phyloP scores from a whole-genome alignment of 2,329 filamentous ascomycete genomes.

The Colletotrichum sp. region DNA sequence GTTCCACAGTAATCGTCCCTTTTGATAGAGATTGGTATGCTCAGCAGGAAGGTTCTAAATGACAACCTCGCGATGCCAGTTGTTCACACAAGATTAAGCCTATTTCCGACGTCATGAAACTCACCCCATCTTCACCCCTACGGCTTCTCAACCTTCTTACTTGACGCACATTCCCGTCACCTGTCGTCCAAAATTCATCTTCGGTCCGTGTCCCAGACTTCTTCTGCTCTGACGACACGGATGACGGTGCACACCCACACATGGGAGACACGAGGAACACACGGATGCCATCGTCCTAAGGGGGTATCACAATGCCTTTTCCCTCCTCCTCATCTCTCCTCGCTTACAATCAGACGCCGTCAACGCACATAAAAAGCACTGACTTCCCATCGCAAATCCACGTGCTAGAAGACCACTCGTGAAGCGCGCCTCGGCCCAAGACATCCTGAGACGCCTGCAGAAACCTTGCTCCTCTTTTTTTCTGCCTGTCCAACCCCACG shows the following conservation, averaged over 20 bases:
- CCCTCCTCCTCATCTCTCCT: background rate
- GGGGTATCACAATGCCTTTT: background rate
- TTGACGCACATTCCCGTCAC: background rate
- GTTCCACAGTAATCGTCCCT: background rate
- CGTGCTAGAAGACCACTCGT: background rate
- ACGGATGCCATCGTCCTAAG: background rate
- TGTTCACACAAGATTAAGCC: background rate
- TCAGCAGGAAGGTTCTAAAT: background rate
- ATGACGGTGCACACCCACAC: background rate
- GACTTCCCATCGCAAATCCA: background rate
- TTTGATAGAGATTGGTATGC: background rate
- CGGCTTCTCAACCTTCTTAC: background rate
- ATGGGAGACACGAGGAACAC: background rate
- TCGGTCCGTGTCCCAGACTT: conserved; percentile 2
- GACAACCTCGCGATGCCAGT: background rate
- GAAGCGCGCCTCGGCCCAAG: conserved; percentile 2
- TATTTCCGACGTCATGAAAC: background rate
- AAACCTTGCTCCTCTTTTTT: background rate
- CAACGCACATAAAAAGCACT: background rate
- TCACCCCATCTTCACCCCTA: background rate
- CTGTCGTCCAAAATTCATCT: background rate
- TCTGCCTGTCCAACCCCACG: background rate
- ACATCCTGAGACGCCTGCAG: conserved; percentile 3
- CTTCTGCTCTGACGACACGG: background rate
- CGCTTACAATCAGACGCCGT: background rate